Conservation (phyloP, 2,329 filamentous ascomycete species). For the Colletotrichum cereale region DNA sequence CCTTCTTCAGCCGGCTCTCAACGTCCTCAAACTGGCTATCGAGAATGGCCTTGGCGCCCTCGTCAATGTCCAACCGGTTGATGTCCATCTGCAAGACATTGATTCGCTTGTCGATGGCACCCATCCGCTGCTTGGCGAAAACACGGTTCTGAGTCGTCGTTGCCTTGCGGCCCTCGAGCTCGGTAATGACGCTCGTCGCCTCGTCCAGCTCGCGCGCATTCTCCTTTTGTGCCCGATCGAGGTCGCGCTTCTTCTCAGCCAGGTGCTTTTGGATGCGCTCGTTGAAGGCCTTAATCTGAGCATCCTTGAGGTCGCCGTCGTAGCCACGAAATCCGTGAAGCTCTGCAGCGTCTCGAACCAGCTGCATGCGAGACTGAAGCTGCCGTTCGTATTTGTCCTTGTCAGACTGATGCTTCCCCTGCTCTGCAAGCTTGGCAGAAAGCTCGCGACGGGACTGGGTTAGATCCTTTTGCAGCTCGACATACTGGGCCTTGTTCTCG, state of each 20-base stretch:
- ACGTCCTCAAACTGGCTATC: slow-evolving; percentile 80
- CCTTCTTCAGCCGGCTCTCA: slow-evolving; percentile 70
- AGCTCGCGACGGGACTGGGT: slow-evolving; percentile 59
- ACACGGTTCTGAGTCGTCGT: slow-evolving; percentile 80
- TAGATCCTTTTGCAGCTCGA: slow-evolving; percentile 69
- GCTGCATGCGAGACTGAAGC: slow-evolving; percentile 74
- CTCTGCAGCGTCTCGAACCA: slow-evolving; percentile 83
- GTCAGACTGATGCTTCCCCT: slow-evolving; percentile 85
- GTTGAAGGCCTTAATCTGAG: slow-evolving; percentile 81
- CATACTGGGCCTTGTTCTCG: slow-evolving; percentile 73
- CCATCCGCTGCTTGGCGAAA: slow-evolving; percentile 78
- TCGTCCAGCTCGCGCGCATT: slow-evolving; percentile 80
- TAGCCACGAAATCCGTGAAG: slow-evolving; percentile 86
- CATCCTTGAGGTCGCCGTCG: slow-evolving; percentile 81
- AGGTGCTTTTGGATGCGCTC: slow-evolving; percentile 80
- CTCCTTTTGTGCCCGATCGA: slow-evolving; percentile 81
- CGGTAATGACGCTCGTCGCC: slow-evolving; percentile 78
- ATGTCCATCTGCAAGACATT: slow-evolving; percentile 75
- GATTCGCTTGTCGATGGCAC: slow-evolving; percentile 78
- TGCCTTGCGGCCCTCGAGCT: slow-evolving; percentile 80
- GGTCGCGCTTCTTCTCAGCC: slow-evolving; percentile 81
- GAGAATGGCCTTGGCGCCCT: slow-evolving; percentile 83
- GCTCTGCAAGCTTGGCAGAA: slow-evolving; percentile 69
- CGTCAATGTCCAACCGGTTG: slow-evolving; percentile 83
- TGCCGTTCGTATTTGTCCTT: slow-evolving; percentile 90